Evolutionary conservation across 805 yeast species (phyloP).

Genomic region (Candida multigemmis): DNA sequence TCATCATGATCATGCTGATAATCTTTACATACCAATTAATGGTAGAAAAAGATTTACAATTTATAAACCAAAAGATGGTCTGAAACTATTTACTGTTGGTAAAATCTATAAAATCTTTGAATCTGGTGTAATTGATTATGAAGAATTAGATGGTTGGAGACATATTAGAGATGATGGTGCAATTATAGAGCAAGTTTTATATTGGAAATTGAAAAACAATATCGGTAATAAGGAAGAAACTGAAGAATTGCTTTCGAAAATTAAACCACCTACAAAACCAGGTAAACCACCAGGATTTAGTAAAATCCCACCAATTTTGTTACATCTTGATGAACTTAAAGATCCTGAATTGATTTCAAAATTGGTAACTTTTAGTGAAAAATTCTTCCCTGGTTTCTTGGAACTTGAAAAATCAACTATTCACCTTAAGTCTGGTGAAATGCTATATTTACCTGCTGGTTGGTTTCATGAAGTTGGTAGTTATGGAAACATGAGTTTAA

Average conservation of each 20-base stretch:
- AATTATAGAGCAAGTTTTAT: conserved; percentile 37
- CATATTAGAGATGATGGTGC: conserved; percentile 57
- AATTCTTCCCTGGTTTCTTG: conserved; percentile 41
- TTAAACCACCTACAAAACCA: conserved; percentile 4
- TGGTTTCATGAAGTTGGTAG: conserved; percentile 82
- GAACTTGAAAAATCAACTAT: conserved; percentile 34
- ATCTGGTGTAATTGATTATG: conserved; percentile 66
- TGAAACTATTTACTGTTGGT: conserved; percentile 56
- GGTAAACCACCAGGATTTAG: conserved; percentile 64
- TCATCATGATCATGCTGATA: conserved; percentile 79
- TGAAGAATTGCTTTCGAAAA: conserved; percentile 3
- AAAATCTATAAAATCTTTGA: conserved; percentile 39
- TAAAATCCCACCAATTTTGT: conserved; percentile 49
- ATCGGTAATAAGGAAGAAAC: conserved; percentile 15
- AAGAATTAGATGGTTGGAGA: conserved; percentile 55
- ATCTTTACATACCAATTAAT: conserved; percentile 50
- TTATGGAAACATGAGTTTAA: conserved; percentile 26
- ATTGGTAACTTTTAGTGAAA: conserved; percentile 26
- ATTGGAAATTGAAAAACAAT: conserved; percentile 21
- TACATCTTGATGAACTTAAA: conserved; percentile 49
- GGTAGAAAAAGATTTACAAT: conserved; percentile 63
- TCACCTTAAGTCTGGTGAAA: conserved; percentile 50
- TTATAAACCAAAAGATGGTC: conserved; percentile 55
- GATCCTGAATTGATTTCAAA: conserved; percentile 8
- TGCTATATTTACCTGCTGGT: conserved; percentile 66